Conservation (phyloP, 345 rosid species). For the Melaleuca alternifolia region DNA sequence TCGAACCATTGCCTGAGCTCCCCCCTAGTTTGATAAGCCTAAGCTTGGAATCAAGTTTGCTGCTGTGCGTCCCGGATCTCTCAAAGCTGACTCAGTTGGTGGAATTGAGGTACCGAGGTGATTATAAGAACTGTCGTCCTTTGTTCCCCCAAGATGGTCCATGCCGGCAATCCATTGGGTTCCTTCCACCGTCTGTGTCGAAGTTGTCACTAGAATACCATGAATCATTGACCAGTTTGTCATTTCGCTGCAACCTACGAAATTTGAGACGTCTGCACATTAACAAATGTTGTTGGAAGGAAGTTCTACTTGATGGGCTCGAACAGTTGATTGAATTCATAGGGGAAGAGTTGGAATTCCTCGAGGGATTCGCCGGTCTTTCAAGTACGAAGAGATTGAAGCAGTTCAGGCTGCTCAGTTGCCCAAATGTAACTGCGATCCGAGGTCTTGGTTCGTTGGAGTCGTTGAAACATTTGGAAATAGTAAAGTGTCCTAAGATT, state of each 20-base stretch:
- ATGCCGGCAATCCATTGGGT: neutral
- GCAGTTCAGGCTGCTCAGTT: fast-evolving
- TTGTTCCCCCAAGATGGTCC: neutral
- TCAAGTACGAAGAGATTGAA: neutral
- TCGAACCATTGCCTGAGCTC: neutral
- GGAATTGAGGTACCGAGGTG: neutral
- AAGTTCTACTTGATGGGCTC: neutral
- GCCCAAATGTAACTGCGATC: neutral
- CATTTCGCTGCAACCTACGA: neutral
- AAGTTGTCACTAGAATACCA: neutral
- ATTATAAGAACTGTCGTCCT: neutral
- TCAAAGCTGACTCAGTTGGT: neutral
- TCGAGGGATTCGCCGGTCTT: neutral
- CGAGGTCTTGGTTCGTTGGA: neutral
- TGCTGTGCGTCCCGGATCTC: neutral
- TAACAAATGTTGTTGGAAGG: fast-evolving
- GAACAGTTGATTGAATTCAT: neutral
- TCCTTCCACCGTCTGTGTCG: neutral
- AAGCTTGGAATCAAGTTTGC: neutral
- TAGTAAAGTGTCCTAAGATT: neutral
- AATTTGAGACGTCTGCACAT: neutral
- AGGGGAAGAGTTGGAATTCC: fast-evolving
- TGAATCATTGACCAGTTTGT: neutral
- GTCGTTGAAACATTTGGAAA: neutral
- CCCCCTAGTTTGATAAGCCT: neutral